phyloP scores from a whole-genome alignment of 2,329 filamentous ascomycete genomes.

The Escovopsis weberi region DNA sequence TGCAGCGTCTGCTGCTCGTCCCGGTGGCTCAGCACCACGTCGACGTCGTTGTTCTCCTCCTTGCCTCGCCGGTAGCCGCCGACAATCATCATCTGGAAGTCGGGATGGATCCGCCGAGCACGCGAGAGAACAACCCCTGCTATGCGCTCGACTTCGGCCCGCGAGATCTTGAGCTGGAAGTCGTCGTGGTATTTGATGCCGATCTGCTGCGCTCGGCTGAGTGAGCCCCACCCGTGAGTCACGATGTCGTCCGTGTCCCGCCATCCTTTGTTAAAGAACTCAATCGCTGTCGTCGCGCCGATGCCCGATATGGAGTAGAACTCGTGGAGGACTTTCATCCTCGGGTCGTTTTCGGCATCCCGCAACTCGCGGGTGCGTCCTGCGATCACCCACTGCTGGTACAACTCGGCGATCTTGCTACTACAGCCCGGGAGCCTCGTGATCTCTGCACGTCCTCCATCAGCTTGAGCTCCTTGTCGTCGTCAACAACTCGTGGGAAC shows the following conservation, averaged over 20 bases:
- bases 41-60: slow-evolving; percentile 60
- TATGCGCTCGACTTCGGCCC: slow-evolving; percentile 60
- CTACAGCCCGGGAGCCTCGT: slow-evolving; percentile 63
- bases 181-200: slow-evolving; percentile 91
- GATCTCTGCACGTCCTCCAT: slow-evolving; percentile 24
- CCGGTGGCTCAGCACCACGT: slow-evolving; percentile 70
- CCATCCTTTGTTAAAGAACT: slow-evolving; percentile 71
- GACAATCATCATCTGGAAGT: slow-evolving; percentile 47
- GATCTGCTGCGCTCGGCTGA: slow-evolving; percentile 78
- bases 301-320: slow-evolving; percentile 94
- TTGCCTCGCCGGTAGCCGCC: slow-evolving; percentile 77
- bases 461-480: no score
- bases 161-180: slow-evolving; percentile 55
- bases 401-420: slow-evolving; percentile 62
- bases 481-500: not conserved
- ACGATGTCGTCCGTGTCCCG: slow-evolving; percentile 74
- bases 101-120: slow-evolving; percentile 45
- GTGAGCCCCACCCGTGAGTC: slow-evolving; percentile 60
- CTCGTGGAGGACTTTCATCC: slow-evolving; percentile 45
- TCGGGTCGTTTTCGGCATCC: slow-evolving; percentile 48
- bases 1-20: slow-evolving; percentile 51
- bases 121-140: slow-evolving; percentile 47
- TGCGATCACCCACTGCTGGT: slow-evolving; percentile 53
- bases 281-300: slow-evolving; percentile 61
- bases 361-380: slow-evolving; percentile 49